These are phyloP conservation scores for Nothophoma quercina DNA, from an alignment of 2,329 filamentous ascomycete species.

Conservation along the genomic window DNA sequence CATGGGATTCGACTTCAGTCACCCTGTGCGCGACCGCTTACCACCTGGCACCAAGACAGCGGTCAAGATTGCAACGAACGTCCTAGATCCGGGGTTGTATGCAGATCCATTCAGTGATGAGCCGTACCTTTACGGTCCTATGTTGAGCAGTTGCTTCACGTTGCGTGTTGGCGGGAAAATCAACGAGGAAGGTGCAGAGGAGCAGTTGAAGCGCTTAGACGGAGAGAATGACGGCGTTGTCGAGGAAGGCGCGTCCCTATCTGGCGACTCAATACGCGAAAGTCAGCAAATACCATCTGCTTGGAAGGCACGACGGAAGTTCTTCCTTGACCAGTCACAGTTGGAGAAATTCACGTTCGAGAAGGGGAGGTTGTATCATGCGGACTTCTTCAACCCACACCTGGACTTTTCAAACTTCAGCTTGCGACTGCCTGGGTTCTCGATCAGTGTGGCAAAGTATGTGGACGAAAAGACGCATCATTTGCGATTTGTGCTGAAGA, in stretches of 20 bases:
- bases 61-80: slow-evolving; percentile 46
- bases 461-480: slow-evolving; percentile 58
- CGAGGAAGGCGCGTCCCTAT: slow-evolving; percentile 46
- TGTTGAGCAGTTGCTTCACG: slow-evolving; percentile 45
- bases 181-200: slow-evolving; percentile 22
- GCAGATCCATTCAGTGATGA: slow-evolving; percentile 48
- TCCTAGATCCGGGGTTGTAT: slow-evolving; percentile 48
- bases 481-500: slow-evolving; percentile 56
- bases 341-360: slow-evolving; percentile 53
- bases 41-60: slow-evolving; percentile 48
- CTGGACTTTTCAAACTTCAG: slow-evolving; percentile 57
- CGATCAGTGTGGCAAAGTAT: slow-evolving; percentile 55
- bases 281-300: slow-evolving; percentile 46
- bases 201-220: slow-evolving; percentile 34
- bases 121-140: slow-evolving; percentile 49
- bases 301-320: slow-evolving; percentile 55
- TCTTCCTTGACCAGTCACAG: slow-evolving; percentile 49
- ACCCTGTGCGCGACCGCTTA: slow-evolving; percentile 46
- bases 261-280: slow-evolving; percentile 42
- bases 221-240: slow-evolving; percentile 40
- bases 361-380: slow-evolving; percentile 53
- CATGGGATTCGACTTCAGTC: slow-evolving; percentile 49
- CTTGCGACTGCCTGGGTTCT: slow-evolving; percentile 56
- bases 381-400: slow-evolving; percentile 59
- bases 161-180: slow-evolving; percentile 42